phyloP scores from a whole-genome alignment of 495 filamentous ascomycete species.

The Chaetomium cochliodes region DNA sequence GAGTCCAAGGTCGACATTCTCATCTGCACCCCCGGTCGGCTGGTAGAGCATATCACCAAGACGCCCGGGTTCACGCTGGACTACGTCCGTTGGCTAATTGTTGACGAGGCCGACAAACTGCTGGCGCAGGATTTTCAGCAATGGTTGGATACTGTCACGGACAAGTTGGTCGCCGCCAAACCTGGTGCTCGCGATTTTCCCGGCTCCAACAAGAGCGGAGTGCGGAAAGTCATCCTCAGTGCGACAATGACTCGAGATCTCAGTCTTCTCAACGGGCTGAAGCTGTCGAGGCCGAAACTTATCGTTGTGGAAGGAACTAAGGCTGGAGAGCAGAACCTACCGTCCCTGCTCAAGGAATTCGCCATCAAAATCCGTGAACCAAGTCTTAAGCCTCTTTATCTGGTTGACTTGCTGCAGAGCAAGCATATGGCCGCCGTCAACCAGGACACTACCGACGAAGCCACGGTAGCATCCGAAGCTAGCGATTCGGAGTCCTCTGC shows the following conservation, averaged over 20 bases:
- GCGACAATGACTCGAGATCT: constrained; percentile 93
- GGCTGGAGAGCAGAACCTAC: constrained; percentile 56
- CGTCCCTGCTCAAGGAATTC: constrained; percentile 66
- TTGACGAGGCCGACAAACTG: constrained; percentile 92
- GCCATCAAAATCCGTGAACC: constrained; percentile 72
- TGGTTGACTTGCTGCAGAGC: constrained; percentile 61
- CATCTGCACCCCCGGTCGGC: constrained; percentile 85
- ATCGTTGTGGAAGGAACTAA: constrained; percentile 64
- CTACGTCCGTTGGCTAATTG: constrained; percentile 77
- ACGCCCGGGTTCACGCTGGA: constrained; percentile 77
- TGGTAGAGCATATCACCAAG: constrained; percentile 84
- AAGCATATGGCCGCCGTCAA: constrained; percentile 31
- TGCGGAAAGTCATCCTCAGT: constrained; percentile 76
- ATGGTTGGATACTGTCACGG: constrained; percentile 76
- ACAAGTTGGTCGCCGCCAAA: constrained; percentile 50
- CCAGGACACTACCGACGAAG: background rate
- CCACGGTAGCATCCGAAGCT: constrained; percentile 29
- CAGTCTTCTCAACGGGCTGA: constrained; percentile 71
- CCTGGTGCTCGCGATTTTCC: constrained; percentile 48
- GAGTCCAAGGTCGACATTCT: constrained; percentile 80
- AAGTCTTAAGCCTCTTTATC: constrained; percentile 79
- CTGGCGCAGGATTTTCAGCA: constrained; percentile 91
- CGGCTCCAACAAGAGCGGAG: constrained; percentile 47
- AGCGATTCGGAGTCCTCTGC: constrained; percentile 28
- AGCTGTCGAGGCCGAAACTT: constrained; percentile 69